phyloP scores from a whole-genome alignment of 2,329 filamentous ascomycete genomes.

The Stachybotrys chlorohalonatus region DNA sequence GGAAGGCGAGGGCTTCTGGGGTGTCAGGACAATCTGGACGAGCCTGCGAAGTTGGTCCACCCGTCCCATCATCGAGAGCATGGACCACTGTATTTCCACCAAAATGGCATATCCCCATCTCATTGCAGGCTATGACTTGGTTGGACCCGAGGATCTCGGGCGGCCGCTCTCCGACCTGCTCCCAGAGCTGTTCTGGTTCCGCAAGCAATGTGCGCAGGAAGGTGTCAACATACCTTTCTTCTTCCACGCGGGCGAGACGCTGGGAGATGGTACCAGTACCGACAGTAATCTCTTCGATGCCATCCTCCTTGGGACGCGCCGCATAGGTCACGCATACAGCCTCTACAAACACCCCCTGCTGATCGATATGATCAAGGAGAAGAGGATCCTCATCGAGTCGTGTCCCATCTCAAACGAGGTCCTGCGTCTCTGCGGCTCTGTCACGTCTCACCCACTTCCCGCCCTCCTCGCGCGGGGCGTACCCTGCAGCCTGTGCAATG shows the following conservation, averaged over 20 bases:
- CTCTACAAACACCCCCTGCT: slow-evolving; percentile 88
- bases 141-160: slow-evolving; percentile 78
- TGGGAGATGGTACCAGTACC: slow-evolving; percentile 63
- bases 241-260: slow-evolving; percentile 86
- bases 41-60: slow-evolving; percentile 56
- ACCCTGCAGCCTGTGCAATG: slow-evolving; percentile 75
- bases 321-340: slow-evolving; percentile 84
- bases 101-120: slow-evolving; percentile 73
- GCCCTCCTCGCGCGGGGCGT: slow-evolving; percentile 80
- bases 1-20: slow-evolving; percentile 73
- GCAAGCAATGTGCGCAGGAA: slow-evolving; percentile 70
- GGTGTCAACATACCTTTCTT: slow-evolving; percentile 84
- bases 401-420: slow-evolving; percentile 91
- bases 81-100: slow-evolving; percentile 79
- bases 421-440: slow-evolving; percentile 65
- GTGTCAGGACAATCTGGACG: slow-evolving; percentile 78
- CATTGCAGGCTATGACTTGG: slow-evolving; percentile 80
- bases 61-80: slow-evolving; percentile 62
- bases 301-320: slow-evolving; percentile 72
- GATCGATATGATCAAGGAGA: slow-evolving; percentile 80
- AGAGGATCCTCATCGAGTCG: slow-evolving; percentile 78
- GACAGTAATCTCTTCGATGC: slow-evolving; percentile 85
- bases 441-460: slow-evolving; percentile 72
- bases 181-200: slow-evolving; percentile 89
- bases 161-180: slow-evolving; percentile 67